A percentile compares a stretch with the other conserved stretches of the same genome.
Conservation (phyloP, 2,329 filamentous ascomycete genomes). For the Cadophora gregata region DNA sequence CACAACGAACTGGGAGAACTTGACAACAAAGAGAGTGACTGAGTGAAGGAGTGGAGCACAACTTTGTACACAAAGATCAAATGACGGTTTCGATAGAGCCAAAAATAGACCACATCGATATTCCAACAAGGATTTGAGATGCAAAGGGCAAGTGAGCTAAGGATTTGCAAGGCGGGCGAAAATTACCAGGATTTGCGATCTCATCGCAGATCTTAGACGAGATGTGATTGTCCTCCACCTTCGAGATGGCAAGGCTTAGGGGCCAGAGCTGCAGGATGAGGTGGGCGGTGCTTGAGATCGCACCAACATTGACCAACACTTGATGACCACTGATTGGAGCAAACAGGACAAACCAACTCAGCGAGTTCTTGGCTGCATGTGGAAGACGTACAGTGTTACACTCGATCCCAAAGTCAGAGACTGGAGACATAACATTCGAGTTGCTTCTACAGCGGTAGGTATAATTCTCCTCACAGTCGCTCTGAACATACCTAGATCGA, state of each 20-base stretch:
- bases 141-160: neutral
- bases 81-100: neutral
- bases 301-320: neutral
- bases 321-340: neutral
- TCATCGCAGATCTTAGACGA: neutral
- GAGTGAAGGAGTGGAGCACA: neutral
- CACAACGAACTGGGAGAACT: neutral
- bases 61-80: neutral
- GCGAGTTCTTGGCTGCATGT: conserved; percentile 1
- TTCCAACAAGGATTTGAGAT: neutral
- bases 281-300: conserved; percentile 1
- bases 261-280: neutral
- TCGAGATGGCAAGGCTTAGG: neutral
- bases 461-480: no score
- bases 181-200: no score
- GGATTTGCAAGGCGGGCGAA: neutral
- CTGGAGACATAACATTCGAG: no score
- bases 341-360: neutral
- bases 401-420: no score
- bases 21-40: neutral
- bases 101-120: neutral
- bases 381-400: no score
- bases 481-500: no score
- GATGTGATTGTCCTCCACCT: neutral
- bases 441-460: no score